Evolutionary conservation across 2,329 filamentous ascomycete species (phyloP).

Genomic region (Alternaria gansuensis): DNA sequence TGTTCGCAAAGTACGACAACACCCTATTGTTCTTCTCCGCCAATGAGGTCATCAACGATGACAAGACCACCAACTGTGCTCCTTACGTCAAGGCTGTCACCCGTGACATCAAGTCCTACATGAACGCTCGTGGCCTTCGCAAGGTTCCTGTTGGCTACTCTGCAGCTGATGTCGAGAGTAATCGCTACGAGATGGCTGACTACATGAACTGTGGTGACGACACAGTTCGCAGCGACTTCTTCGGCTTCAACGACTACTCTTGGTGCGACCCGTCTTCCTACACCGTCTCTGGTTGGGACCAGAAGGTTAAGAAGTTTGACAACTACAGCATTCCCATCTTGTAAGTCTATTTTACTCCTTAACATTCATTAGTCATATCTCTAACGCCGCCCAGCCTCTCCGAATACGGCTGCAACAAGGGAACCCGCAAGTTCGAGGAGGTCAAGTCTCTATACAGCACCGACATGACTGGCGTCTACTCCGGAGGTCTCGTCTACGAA

Average conservation of each 20-base stretch:
- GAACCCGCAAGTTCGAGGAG: constrained; percentile 83
- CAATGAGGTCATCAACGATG: constrained; percentile 79
- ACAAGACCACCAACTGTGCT: constrained; percentile 68
- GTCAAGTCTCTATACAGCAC: constrained; percentile 78
- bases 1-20: constrained; percentile 83
- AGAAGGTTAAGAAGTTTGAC: constrained; percentile 87
- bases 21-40: constrained; percentile 84
- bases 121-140: constrained; percentile 73
- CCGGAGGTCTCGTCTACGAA: constrained; percentile 95
- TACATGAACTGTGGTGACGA: constrained; percentile 95
- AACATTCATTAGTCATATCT: no score
- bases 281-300: constrained; percentile 77
- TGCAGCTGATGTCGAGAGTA: constrained; percentile 83
- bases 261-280: constrained; percentile 80
- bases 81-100: constrained; percentile 78
- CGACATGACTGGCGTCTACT: constrained; percentile 90
- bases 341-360: constrained; percentile 39
- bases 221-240: constrained; percentile 86
- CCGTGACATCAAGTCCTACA: constrained; percentile 82
- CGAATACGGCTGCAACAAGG: constrained; percentile 90
- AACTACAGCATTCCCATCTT: constrained; percentile 90
- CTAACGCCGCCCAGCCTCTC: constrained; percentile 67
- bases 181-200: constrained; percentile 83
- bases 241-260: constrained; percentile 89
- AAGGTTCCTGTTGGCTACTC: constrained; percentile 81